Percentiles rank a stretch among this genome's conserved stretches.
Evolutionary conservation across 2,329 filamentous ascomycete genomes (phyloP).

Genomic region (Penicillium sp.): DNA sequence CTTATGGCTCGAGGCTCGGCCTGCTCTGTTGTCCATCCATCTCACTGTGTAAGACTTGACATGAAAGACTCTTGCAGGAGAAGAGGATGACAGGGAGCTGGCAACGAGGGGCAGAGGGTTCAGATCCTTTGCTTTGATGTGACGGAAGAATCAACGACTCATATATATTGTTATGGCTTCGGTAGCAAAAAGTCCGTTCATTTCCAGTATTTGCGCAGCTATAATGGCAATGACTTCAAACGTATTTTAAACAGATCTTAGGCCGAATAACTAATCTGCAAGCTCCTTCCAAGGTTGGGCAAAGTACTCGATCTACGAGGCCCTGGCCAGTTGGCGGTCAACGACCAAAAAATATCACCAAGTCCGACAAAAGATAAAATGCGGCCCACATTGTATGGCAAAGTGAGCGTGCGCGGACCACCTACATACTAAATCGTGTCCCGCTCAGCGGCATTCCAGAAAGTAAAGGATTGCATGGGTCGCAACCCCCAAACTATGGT

Average conservation of each 20-base stretch:
- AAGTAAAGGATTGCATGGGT: not conserved
- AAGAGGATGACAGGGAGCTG: slow-evolving; percentile 13
- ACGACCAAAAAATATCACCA: not conserved
- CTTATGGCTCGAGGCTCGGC: slow-evolving; percentile 24
- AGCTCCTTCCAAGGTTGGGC: not conserved
- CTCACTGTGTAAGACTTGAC: slow-evolving; percentile 1
- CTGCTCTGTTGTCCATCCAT: slow-evolving; percentile 13
- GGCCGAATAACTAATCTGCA: not conserved
- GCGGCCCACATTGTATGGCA: slow-evolving; percentile 6
- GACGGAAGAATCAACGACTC: slow-evolving; percentile 26
- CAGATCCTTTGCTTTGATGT: slow-evolving; percentile 26
- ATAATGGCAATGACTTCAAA: slow-evolving; percentile 6
- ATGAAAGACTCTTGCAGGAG: slow-evolving; percentile 1
- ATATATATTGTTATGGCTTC: slow-evolving; percentile 30
- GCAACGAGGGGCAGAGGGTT: slow-evolving; percentile 20
- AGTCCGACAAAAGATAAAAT: not conserved
- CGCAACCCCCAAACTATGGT: not conserved
- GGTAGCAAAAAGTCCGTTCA: slow-evolving; percentile 30
- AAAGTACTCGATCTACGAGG: too few species aligned
- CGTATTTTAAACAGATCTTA: not conserved
- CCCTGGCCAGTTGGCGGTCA: too few species aligned
- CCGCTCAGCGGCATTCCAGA: not conserved
- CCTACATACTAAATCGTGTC: slow-evolving; percentile 2
- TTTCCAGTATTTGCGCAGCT: slow-evolving; percentile 14
- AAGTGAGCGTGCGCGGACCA: slow-evolving; percentile 2